These are phyloP conservation scores for Salix udensis DNA, from an alignment of 345 rosid genomes.

Conservation along the genomic window DNA sequence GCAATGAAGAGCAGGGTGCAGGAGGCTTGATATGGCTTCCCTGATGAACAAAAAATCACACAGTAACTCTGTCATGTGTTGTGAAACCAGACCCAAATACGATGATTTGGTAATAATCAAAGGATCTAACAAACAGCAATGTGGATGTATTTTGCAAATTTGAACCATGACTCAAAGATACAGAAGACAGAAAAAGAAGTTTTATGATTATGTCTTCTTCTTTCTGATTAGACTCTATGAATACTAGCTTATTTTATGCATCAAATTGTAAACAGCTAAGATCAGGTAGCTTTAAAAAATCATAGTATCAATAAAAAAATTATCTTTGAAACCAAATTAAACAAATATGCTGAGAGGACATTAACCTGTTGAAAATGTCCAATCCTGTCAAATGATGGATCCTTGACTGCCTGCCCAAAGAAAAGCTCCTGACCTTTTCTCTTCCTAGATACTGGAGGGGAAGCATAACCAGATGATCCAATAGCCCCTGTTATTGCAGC, in stretches of 20 bases:
- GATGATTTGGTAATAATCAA: not conserved
- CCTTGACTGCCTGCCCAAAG: constrained; percentile 61
- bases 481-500: constrained; percentile 98
- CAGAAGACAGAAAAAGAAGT: not conserved
- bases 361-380: constrained; percentile 73
- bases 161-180: not conserved
- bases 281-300: not conserved
- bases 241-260: not conserved
- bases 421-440: constrained; percentile 78
- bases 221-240: not conserved
- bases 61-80: constrained; percentile 1
- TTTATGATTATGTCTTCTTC: not conserved
- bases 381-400: constrained; percentile 51
- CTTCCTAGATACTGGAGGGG: constrained; percentile 68
- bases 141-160: not conserved
- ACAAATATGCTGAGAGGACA: constrained; percentile 9
- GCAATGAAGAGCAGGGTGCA: constrained; percentile 41
- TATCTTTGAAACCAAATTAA: not conserved
- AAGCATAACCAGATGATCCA: constrained; percentile 87
- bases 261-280: not conserved
- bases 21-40: constrained; percentile 50
- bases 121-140: constrained; percentile 1
- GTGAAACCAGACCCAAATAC: not conserved
- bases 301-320: not conserved
- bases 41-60: constrained; percentile 38